Evolutionary conservation across 495 filamentous ascomycete species (phyloP).

Genomic region (Aspergillus panamensis): DNA sequence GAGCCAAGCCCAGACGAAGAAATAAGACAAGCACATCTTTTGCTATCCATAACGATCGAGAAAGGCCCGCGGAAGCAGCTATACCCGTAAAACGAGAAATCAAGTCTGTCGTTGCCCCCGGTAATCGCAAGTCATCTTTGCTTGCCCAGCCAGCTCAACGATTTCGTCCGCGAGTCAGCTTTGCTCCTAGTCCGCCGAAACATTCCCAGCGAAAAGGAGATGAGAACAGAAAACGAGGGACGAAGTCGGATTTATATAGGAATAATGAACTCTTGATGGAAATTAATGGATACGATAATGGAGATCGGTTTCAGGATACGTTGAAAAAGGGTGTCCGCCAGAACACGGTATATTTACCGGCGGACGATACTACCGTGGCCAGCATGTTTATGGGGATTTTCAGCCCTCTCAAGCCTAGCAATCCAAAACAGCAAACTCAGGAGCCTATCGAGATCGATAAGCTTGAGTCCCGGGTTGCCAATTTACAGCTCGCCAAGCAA

Average conservation of each 20-base stretch:
- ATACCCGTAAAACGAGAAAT: conserved; percentile 19
- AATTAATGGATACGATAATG: conserved; percentile 11
- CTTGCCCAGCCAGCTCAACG: conserved; percentile 44
- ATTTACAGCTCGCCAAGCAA: conserved; percentile 30
- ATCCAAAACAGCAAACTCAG: not conserved
- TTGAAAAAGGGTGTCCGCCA: conserved; percentile 34
- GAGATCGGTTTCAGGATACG: conserved; percentile 8
- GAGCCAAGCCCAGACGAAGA: conserved; percentile 32
- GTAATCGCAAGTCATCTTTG: conserved; percentile 33
- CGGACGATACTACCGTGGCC: conserved; percentile 39
- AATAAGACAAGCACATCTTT: conserved; percentile 28
- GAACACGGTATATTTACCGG: conserved; percentile 41
- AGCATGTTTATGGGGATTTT: conserved; percentile 44
- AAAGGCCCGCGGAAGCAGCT: conserved; percentile 14
- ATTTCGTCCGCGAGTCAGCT: conserved; percentile 36
- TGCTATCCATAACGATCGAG: conserved; percentile 34
- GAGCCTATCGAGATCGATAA: conserved; percentile 26
- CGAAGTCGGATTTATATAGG: conserved; percentile 6
- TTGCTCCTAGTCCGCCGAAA: conserved; percentile 22
- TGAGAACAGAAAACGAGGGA: conserved; percentile 1
- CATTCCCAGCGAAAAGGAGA: conserved; percentile 14
- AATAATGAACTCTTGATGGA: conserved; percentile 20
- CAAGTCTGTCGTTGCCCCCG: conserved; percentile 1
- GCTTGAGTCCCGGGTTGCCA: conserved; percentile 26
- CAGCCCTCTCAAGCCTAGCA: conserved; percentile 32